These are phyloP conservation scores for Yamadazyma friedrichii DNA, from an alignment of 1,139 yeast species.

Conservation along the genomic window DNA sequence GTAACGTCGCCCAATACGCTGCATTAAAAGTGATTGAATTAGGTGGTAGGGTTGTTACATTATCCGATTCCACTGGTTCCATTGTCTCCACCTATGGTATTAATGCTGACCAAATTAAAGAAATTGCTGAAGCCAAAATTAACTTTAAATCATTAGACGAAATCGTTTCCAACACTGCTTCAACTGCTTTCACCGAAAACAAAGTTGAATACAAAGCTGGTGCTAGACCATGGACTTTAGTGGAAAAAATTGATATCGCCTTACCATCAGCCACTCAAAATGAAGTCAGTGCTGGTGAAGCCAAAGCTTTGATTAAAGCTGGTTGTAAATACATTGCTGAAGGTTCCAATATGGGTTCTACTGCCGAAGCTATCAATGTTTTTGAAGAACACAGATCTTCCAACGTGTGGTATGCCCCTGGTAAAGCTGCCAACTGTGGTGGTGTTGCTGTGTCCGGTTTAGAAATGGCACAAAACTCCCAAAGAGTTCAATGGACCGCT, in stretches of 20 bases:
- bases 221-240: slow-evolving; percentile 95
- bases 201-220: slow-evolving; percentile 78
- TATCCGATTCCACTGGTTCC: slow-evolving; percentile 93
- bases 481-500: slow-evolving; percentile 81
- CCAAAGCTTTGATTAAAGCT: slow-evolving; percentile 86
- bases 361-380: slow-evolving; percentile 92
- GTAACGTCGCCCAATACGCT: slow-evolving; percentile 99
- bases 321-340: slow-evolving; percentile 95
- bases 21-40: slow-evolving; percentile 96
- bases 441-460: slow-evolving; percentile 99
- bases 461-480: slow-evolving; percentile 99
- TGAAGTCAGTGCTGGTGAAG: slow-evolving; percentile 96
- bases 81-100: slow-evolving; percentile 77
- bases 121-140: slow-evolving; percentile 79
- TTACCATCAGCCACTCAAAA: slow-evolving; percentile 98
- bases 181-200: slow-evolving; percentile 58
- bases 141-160: slow-evolving; percentile 75
- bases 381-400: slow-evolving; percentile 83
- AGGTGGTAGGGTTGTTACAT: slow-evolving; percentile 91
- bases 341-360: slow-evolving; percentile 99
- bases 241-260: slow-evolving; percentile 91
- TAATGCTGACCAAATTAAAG: slow-evolving; percentile 74
- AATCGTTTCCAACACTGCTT: slow-evolving; percentile 55
- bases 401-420: slow-evolving; percentile 97
- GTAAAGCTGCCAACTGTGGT: slow-evolving; percentile 99